phyloP scores from a whole-genome alignment of 2,329 filamentous ascomycete species.

The Exophiala sp. region DNA sequence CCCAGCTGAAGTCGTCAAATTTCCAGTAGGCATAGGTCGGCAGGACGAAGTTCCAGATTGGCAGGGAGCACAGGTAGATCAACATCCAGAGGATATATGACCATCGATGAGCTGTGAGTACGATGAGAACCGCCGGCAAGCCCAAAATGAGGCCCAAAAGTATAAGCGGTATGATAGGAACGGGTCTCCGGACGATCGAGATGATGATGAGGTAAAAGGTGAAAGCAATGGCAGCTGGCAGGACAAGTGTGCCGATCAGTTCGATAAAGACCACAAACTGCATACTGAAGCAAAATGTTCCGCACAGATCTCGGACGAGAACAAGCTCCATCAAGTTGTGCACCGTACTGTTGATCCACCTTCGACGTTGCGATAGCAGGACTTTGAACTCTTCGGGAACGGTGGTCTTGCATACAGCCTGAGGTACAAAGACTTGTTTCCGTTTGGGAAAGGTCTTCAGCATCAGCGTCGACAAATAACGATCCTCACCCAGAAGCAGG shows the following conservation, averaged over 20 bases:
- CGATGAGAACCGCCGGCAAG: slow-evolving; percentile 84
- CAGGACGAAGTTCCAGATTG: slow-evolving; percentile 96
- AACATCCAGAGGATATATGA: slow-evolving; percentile 96
- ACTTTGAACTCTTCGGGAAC: slow-evolving; percentile 92
- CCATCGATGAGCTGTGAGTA: slow-evolving; percentile 88
- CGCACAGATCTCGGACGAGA: slow-evolving; percentile 90
- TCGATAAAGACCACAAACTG: slow-evolving; percentile 98
- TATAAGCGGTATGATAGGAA: slow-evolving; percentile 85
- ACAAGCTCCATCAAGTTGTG: slow-evolving; percentile 98
- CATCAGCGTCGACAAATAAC: slow-evolving; percentile 95
- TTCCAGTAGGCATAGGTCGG: slow-evolving; percentile 98
- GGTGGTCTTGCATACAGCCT: slow-evolving; percentile 97
- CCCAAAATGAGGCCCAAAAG: slow-evolving; percentile 87
- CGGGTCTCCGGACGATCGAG: slow-evolving; percentile 71
- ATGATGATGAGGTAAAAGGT: slow-evolving; percentile 92
- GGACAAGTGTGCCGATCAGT: slow-evolving; percentile 85
- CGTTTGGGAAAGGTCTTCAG: slow-evolving; percentile 97
- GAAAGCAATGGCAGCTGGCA: slow-evolving; percentile 94
- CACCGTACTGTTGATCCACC: slow-evolving; percentile 99
- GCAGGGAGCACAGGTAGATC: slow-evolving; percentile 88
- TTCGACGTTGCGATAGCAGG: slow-evolving; percentile 85
- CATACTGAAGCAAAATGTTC: slow-evolving; percentile 99
- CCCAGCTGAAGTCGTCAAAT: slow-evolving; percentile 99
- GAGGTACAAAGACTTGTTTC: slow-evolving; percentile 97
- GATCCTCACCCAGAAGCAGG: slow-evolving; percentile 86